phyloP scores from a whole-genome alignment of 208 protist genomes.

The Crithidia sp. region DNA sequence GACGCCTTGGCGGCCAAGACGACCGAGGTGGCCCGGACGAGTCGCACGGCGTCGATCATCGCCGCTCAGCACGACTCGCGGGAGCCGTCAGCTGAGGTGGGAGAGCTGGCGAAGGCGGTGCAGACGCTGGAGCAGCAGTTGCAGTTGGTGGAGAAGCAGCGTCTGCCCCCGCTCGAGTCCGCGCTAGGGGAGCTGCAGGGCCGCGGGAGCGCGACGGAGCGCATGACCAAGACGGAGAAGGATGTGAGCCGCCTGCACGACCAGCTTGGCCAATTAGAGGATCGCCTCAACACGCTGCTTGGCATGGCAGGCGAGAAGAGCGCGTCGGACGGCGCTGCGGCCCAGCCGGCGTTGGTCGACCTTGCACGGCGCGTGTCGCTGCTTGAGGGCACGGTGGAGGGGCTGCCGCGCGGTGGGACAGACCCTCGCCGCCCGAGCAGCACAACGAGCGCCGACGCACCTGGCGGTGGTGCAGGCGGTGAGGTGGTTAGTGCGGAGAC shows the following conservation, averaged over 20 bases:
- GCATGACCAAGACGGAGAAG: constrained; percentile 29
- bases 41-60: constrained; percentile 21
- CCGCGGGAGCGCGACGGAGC: constrained; percentile 2
- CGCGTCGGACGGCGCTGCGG: constrained; percentile 4
- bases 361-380: constrained; percentile 45
- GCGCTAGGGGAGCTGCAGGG: constrained; percentile 28
- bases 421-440: not conserved
- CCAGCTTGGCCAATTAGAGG: constrained; percentile 53
- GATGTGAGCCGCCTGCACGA: constrained; percentile 37
- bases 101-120: constrained; percentile 25
- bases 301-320: constrained; percentile 20
- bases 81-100: constrained; percentile 17
- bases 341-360: constrained; percentile 41
- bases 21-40: constrained; percentile 29
- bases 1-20: constrained; percentile 57
- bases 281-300: constrained; percentile 50
- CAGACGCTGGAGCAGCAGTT: constrained; percentile 43
- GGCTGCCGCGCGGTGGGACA: constrained; percentile 12
- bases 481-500: constrained; percentile 23
- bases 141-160: constrained; percentile 36
- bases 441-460: not conserved
- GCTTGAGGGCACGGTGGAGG: constrained; percentile 62
- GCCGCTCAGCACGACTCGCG: not conserved
- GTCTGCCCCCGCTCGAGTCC: constrained; percentile 31
- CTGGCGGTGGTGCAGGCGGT: constrained; percentile 2